Evolutionary conservation across 2,329 filamentous ascomycete genomes (phyloP).

Genomic region (Dactylonectria macrodidyma): DNA sequence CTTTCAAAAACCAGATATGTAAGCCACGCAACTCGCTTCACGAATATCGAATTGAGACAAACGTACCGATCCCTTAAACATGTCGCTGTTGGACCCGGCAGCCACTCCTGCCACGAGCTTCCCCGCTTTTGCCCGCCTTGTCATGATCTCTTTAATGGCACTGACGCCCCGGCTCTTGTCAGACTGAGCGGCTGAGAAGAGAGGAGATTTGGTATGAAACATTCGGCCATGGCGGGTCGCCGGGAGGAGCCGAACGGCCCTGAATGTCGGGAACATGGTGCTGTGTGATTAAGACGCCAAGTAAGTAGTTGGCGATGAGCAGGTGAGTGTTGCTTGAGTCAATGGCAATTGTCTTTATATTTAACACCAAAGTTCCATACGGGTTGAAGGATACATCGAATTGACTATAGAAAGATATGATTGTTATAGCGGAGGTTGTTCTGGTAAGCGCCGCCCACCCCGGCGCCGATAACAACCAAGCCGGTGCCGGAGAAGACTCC

Average conservation of each 20-base stretch:
- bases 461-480: slow-evolving; percentile 38
- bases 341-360: background rate
- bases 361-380: background rate
- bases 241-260: slow-evolving; percentile 39
- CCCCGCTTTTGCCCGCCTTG: slow-evolving; percentile 75
- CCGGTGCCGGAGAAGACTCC: slow-evolving; percentile 44
- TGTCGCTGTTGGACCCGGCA: slow-evolving; percentile 82
- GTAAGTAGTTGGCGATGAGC: background rate
- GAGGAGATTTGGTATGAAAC: slow-evolving; percentile 38
- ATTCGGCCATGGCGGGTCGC: slow-evolving; percentile 27
- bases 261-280: slow-evolving; percentile 42
- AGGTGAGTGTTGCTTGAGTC: background rate
- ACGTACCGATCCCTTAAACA: slow-evolving; percentile 83
- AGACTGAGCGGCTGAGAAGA: slow-evolving; percentile 41
- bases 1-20: slow-evolving; percentile 37
- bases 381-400: background rate
- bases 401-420: slow-evolving; percentile 10
- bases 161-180: slow-evolving; percentile 43
- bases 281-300: background rate
- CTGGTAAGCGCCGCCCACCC: slow-evolving; percentile 39
- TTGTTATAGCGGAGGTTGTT: slow-evolving; percentile 16
- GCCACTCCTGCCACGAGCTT: slow-evolving; percentile 83
- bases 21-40: slow-evolving; percentile 4
- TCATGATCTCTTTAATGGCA: slow-evolving; percentile 50
- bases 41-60: background rate